These are phyloP conservation scores for Mesembryanthemum crystallinum DNA, from an alignment of 148 eudicot genomes.

Conservation along the genomic window DNA sequence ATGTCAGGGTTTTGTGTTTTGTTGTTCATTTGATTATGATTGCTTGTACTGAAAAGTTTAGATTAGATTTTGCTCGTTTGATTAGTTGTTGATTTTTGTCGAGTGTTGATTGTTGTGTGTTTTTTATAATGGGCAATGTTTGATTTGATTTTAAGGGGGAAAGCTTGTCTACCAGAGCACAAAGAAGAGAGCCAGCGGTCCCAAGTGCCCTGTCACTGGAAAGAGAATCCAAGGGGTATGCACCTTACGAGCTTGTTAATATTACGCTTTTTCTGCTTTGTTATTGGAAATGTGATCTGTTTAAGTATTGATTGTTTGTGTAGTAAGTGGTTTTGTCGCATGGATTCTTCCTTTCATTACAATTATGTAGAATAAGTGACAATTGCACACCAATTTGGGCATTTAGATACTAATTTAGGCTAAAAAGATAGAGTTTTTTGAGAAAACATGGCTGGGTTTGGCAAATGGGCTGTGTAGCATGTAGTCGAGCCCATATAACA, in stretches of 20 bases:
- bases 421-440: background rate
- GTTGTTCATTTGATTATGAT: background rate
- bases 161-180: constrained; percentile 62
- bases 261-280: background rate
- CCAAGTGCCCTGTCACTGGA: constrained; percentile 78
- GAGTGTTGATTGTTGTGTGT: background rate
- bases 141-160: constrained; percentile 38
- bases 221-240: constrained; percentile 86
- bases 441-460: background rate
- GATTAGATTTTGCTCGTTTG: no score
- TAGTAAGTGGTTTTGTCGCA: background rate
- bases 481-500: no score
- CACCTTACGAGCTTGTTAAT: background rate
- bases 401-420: background rate
- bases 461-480: background rate
- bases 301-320: background rate
- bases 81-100: background rate
- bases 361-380: background rate
- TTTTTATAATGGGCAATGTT: background rate
- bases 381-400: background rate
- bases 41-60: no score
- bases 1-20: background rate
- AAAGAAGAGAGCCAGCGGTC: constrained; percentile 84
- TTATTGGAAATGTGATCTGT: background rate
- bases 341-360: background rate